Base-by-base conservation (phyloP, 108 stramenopile genomes). In the Cyclotella sp. region DNA sequence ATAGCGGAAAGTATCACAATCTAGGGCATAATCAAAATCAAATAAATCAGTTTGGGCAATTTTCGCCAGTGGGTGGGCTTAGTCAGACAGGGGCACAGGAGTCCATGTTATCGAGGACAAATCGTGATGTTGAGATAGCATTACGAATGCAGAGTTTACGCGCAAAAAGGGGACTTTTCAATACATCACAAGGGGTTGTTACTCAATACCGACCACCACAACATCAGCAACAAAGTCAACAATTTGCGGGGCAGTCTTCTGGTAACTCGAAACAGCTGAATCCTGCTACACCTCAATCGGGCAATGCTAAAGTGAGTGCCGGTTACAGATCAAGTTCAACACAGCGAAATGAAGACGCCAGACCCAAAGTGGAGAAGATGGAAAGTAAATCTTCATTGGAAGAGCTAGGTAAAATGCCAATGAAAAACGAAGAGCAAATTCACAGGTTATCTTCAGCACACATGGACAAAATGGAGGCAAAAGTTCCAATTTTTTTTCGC, bases 141-240 rank as follows among this genome's bases (percentile, higher is more conserved):
- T 47, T 70, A 42, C n/a, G 70, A 40, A 70, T 70, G 70, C 70
- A 70, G 7, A 70, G 70, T 70, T 70, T 70, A 45, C 70, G 70
- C 57, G 70, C 70, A 19, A 70, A 58, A 41, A 70, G 51, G 57
- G 70, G 60, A 39, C 60, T 61, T 13, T n/a, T n/a, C 12, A 61
- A 61, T 39, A 18, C 30, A 13, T 12, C 29, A 1, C 26, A 45
- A 16, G 43, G 24, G 15, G 22, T 43, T 46, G 57, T 59, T 47
- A 54, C 29, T 41, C 49, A 53, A 1, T n/a, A 53, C 12, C 46
- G 54, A 5, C 68, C 30, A 15, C 40, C 34, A 55, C 68, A 69
- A 22, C 68, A 55, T 16, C 53, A 54, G 19, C 0, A 26, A 26
- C 64, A 65, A 58, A 22, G 34, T 34, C 34, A 34, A 34, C 34